Evolutionary conservation across 768 basidiomycete genomes (phyloP), one percentile per base, ranked within the genome.

Genomic region (Panaeolus cyanescens): DNA sequence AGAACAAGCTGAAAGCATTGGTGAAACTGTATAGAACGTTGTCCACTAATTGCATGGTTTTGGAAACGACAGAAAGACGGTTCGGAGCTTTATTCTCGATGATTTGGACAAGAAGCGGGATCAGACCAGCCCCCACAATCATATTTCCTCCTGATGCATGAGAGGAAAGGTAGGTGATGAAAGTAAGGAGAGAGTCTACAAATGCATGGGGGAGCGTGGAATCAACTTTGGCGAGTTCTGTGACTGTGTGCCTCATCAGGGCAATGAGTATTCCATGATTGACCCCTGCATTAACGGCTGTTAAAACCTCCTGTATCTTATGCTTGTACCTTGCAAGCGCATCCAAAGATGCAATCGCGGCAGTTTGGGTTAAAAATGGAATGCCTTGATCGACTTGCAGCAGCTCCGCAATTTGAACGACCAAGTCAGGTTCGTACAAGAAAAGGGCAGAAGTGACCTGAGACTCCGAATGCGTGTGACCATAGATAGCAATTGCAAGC

Each of bases 191-290:
- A 0, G 95, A 89, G 57, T 99, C 97, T 32, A 91, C 82, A 64
- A 92, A 92, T 1, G 89, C 81, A 58, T 91, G 89, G 9, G 89
- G 87, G 31, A 90, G 74, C 22, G 75, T 85, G 32, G 87, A 91
- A 22, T 87, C 83, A 1, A 87, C 80, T 59, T 84, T 83, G 58
- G 84, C 81, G 20, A 95, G 85, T 62, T 94, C 90, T 17, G 81
- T 72, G 17, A 93, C 89, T 22, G 92, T 91, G 74, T 88, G 90
- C 62, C 95, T 86, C 58, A 98, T 82, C 33, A 95, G 79, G 30
- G 91, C 89, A 89, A 99, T 93, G 25, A 99, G 74, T 37, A 95
- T 90, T 12, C 97, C 97, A 70, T 99, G 97, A 68, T 95, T 97
- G 58, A 98, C 94, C 42, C 94, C 94, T 25, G 94, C 96, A 71